These are phyloP conservation scores for Pseudonitzschia delicatissima DNA, from an alignment of 108 stramenopile genomes.

Conservation along the genomic window DNA sequence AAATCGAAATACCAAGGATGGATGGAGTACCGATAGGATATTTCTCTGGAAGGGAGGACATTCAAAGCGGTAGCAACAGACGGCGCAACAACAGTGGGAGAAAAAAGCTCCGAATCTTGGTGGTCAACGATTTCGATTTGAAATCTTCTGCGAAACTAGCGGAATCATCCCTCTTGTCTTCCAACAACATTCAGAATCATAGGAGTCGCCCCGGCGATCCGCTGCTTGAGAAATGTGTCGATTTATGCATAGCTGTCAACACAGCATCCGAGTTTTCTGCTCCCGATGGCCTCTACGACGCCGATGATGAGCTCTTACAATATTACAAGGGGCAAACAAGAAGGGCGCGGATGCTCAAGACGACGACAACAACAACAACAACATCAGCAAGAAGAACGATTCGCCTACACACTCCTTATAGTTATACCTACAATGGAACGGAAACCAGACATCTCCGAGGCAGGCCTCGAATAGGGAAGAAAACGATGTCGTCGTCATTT, in stretches of 20 bases:
- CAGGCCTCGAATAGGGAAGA: neutral
- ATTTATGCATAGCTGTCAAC: constrained; percentile 1
- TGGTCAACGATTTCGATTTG: constrained; percentile 7
- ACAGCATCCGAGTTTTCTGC: neutral
- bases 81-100: neutral
- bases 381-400: neutral
- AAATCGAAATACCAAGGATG: no score
- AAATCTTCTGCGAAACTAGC: neutral
- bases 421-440: neutral
- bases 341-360: neutral
- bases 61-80: no score
- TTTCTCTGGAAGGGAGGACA: no score
- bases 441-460: neutral
- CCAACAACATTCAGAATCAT: neutral
- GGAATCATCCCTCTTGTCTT: neutral
- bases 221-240: neutral
- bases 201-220: neutral
- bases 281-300: neutral
- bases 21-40: no score
- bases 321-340: neutral
- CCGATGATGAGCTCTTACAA: neutral
- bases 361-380: neutral
- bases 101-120: neutral
- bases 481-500: neutral
- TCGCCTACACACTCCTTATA: no score